Conservation (phyloP, 2,329 filamentous ascomycete genomes). For the Fusarium burgessii region DNA sequence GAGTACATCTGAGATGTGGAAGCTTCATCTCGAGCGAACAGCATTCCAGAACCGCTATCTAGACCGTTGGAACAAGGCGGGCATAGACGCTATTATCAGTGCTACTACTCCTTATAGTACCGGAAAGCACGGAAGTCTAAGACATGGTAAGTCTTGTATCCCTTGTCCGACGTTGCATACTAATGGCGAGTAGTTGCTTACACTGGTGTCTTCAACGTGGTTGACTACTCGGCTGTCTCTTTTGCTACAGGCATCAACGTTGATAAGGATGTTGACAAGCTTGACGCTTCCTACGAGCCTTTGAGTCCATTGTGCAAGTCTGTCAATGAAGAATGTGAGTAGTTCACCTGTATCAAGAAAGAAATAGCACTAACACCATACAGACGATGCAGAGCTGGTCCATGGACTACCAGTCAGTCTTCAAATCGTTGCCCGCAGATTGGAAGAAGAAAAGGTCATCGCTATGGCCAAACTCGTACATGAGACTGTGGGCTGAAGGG, state of each 20-base stretch:
- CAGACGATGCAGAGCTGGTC: constrained; percentile 55
- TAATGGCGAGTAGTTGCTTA: constrained; percentile 56
- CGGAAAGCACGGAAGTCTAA: constrained; percentile 58
- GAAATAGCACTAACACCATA: neutral
- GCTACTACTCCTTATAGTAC: constrained; percentile 63
- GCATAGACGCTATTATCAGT: constrained; percentile 72
- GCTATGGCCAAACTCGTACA: constrained; percentile 41
- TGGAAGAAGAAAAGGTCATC: constrained; percentile 58
- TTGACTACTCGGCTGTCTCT: constrained; percentile 62
- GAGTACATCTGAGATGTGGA: constrained; percentile 60
- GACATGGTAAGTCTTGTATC: constrained; percentile 53
- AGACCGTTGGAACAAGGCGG: constrained; percentile 59
- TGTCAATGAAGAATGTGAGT: constrained; percentile 59
- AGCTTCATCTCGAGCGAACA: constrained; percentile 59
- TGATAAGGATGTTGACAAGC: constrained; percentile 55
- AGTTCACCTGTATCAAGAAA: rapidly evolving
- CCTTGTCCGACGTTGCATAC: neutral
- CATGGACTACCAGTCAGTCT: constrained; percentile 59
- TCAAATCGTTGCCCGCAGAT: constrained; percentile 57
- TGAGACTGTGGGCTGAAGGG: constrained; percentile 8
- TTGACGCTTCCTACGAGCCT: constrained; percentile 48
- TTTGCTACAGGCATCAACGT: constrained; percentile 59
- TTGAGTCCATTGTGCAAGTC: constrained; percentile 53
- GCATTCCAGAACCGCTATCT: constrained; percentile 61
- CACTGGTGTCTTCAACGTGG: constrained; percentile 62